A percentile compares a stretch with the other conserved stretches of the same genome.
Evolutionary conservation across 179 eudicot species (phyloP).

Genomic region (Vitellaria paradoxa): DNA sequence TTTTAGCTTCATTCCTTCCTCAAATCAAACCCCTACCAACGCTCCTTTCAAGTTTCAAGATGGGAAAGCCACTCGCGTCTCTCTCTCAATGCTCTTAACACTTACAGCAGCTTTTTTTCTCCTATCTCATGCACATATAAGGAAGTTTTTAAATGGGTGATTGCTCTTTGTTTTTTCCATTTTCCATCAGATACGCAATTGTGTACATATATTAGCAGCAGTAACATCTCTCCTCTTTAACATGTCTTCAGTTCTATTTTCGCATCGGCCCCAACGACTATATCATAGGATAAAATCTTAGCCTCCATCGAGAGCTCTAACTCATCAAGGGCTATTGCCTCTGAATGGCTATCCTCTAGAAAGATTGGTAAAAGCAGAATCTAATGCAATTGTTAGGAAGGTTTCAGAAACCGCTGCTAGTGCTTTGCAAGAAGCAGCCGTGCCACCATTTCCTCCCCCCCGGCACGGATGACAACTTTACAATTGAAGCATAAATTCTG

Average conservation of each 20-base stretch:
- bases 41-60: too few relatives aligned
- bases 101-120: too few relatives aligned
- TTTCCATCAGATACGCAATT: too few relatives aligned
- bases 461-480: slow-evolving; percentile 23
- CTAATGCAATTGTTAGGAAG: slow-evolving; percentile 56
- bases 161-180: too few relatives aligned
- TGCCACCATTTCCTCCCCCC: slow-evolving; percentile 75
- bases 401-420: slow-evolving; percentile 29
- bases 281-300: slow-evolving; percentile 47
- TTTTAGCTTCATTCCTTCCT: too few relatives aligned
- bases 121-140: too few relatives aligned
- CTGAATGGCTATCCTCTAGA: slow-evolving; percentile 34
- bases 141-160: too few relatives aligned
- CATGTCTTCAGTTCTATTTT: slow-evolving; percentile 49
- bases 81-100: too few relatives aligned
- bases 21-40: too few relatives aligned
- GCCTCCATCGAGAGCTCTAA: slow-evolving; percentile 52
- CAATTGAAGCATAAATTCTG: slow-evolving; percentile 28
- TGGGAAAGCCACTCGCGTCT: too few relatives aligned
- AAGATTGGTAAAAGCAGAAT: slow-evolving; percentile 41
- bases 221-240: too few relatives aligned
- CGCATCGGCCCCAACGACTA: slow-evolving; percentile 47
- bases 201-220: too few relatives aligned
- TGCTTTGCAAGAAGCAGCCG: slow-evolving; percentile 46
- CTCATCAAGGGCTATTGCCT: slow-evolving; percentile 37